Percentiles rank a stretch among this genome's conserved stretches.
Evolutionary conservation across 78 protist species (phyloP).

Genomic region (Guillardia theta): DNA sequence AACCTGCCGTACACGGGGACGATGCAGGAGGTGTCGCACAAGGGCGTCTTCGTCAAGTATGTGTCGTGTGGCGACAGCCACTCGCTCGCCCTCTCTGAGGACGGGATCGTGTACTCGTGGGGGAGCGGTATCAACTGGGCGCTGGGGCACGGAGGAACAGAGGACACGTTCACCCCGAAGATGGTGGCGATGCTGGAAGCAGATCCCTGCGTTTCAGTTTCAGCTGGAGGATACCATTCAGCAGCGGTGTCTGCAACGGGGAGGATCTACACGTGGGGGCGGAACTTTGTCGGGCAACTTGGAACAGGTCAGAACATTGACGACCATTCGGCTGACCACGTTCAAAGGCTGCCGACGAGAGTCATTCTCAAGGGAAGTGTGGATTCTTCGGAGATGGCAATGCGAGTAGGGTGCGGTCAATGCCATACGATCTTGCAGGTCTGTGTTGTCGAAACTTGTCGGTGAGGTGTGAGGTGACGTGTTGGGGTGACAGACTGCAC

Average conservation of each 20-base stretch:
- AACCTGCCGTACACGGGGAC: neutral
- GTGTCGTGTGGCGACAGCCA: neutral
- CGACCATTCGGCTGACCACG: neutral
- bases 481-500: too few relatives aligned
- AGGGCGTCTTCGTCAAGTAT: neutral
- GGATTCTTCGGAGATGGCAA: neutral
- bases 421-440: neutral
- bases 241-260: neutral
- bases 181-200: neutral
- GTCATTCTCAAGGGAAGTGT: neutral
- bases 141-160: neutral
- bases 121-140: neutral
- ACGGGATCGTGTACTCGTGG: neutral
- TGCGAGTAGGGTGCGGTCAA: neutral
- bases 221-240: neutral
- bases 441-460: too few relatives aligned
- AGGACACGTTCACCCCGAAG: neutral
- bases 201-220: neutral
- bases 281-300: neutral
- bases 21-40: neutral
- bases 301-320: too few relatives aligned
- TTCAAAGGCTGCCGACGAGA: neutral
- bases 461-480: too few relatives aligned
- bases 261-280: neutral
- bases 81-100: neutral